Base-by-base conservation (phyloP, 2,329 filamentous ascomycete species). In the Trichoderma sp. region DNA sequence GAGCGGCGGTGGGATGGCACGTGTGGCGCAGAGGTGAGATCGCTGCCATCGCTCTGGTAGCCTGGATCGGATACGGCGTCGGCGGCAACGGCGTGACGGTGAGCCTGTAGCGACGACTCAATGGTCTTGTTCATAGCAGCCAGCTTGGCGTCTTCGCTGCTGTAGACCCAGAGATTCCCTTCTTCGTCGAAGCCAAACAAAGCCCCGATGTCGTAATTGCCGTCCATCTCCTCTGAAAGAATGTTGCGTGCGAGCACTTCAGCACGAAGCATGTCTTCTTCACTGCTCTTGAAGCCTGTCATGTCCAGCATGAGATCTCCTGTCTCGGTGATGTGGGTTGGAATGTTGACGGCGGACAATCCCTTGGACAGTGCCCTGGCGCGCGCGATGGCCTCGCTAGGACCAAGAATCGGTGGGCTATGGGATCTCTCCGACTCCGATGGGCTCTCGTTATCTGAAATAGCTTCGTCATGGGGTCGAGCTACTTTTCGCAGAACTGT, bases 141-240 rank as follows among this genome's bases (percentile, higher is more conserved):
- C 75, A 96, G 91, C 77, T 97, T 98, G 29, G 96, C 94, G 76
- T 97, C 94, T 79, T 98, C 94, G 75, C 94, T 98, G 81, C 94
- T 96, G 82, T 99, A 99, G 73, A 99, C 98, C 95, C 96, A 98
- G n/a, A 99, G 85, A 75, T 99, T 99, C 7, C 96, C 96, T 70
- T 96, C 89, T 76, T 97, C 94, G 77, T 99, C 96, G 56, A 96
- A 95, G 14, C 94, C 96, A 74, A 99, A 97, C 35, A 99, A 85
- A 2, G 95, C 91, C 6, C 96, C 96, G 74, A 99, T 97, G 77
- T 99, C 96, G 79, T 97, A 97, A 77, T 95, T 94, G 27, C 94
- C 96, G 75, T 97, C 92, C 16, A 98, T 82, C 80, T 98, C 95
- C 77, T 99, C 94, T 0, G 94, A 91, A 14, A 99, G 86, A 62